Evolutionary conservation across 441 rosid species (phyloP).

Genomic region (Pelargonium myrrhifolium): DNA sequence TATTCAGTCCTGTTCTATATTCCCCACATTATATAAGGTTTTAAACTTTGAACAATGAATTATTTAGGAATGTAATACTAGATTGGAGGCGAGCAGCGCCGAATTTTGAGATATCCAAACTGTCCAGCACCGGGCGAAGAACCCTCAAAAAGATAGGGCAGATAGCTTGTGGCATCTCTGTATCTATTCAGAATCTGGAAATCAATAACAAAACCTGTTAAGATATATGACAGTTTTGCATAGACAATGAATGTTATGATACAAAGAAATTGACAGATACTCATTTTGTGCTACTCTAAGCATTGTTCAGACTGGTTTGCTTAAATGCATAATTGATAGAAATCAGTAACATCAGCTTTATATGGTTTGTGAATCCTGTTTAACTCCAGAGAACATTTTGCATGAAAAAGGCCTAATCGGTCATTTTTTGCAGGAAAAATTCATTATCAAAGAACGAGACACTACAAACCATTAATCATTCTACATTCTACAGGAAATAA

Average conservation of each 20-base stretch:
- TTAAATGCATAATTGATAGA: neutral
- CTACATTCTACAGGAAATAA: too few species aligned
- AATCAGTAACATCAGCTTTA: neutral
- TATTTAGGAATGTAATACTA: neutral
- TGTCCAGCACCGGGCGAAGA: constrained; percentile 4
- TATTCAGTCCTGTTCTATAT: too few species aligned
- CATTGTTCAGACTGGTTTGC: neutral
- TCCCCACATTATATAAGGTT: too few species aligned
- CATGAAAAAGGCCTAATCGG: neutral
- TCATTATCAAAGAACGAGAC: neutral
- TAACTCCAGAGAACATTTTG: neutral
- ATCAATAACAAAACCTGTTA: neutral
- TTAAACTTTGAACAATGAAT: too few species aligned
- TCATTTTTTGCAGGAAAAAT: neutral
- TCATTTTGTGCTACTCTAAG: too few species aligned
- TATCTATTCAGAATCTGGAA: constrained; percentile 1
- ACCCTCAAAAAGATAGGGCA: constrained; percentile 6
- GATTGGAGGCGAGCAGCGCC: constrained; percentile 2
- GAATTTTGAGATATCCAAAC: constrained; percentile 4
- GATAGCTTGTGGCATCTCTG: neutral
- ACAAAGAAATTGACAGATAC: too few species aligned
- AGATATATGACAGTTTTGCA: neutral
- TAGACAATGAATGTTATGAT: neutral
- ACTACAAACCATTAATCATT: neutral
- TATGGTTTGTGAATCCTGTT: neutral